Base-by-base conservation (phyloP, 2,329 filamentous ascomycete species). In the Lecanicillium sp. region DNA sequence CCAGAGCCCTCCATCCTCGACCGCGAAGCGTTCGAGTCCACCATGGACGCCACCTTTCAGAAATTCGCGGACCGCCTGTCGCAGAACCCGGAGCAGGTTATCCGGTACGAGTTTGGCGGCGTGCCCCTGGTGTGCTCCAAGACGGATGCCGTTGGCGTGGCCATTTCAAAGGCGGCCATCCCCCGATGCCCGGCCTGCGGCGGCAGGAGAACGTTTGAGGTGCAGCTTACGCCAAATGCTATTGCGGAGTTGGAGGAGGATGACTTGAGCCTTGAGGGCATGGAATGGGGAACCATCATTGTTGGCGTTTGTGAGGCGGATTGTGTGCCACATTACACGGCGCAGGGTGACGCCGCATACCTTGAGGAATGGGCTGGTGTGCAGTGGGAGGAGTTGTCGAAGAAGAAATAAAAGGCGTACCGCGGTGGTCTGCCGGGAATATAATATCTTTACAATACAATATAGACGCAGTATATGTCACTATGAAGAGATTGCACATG, bases 261-360 rank as follows among this genome's bases (percentile, higher is more conserved):
- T 30, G 80, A 83, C 41, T 59, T 79, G 49, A 76, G 74, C 29
- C 53, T 82, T 15, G 73, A 94, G 68, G 92, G 89, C 0, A 98
- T 98, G 92, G 92, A 98, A 54, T 98, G 92, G 92, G 90, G 90
- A 0, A 97, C 88, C 1, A 74, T 98, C 8, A 78, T 98, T 42
- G 68, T 97, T 28, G 88, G 79, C 0, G 87, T 94, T 7, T 98
- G 92, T 59, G 77, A 74, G 47, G 76, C 65, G 54, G 87, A 97
- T 58, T 97, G 92, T 57, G 69, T 73, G 51, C 76, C 78, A 13
- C 59, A 60, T 5, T 73, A 74, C 1, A 71, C 78, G 6, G 60
- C 62, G 11, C 66, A 72, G 27, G 84, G 79, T 0, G 72, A 79
- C 53, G 75, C 80, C 1, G 86, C 81, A 2, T 97, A 94, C 62